Conservation (phyloP, 805 yeast species). For the Sugiyamaella floridensis region DNA sequence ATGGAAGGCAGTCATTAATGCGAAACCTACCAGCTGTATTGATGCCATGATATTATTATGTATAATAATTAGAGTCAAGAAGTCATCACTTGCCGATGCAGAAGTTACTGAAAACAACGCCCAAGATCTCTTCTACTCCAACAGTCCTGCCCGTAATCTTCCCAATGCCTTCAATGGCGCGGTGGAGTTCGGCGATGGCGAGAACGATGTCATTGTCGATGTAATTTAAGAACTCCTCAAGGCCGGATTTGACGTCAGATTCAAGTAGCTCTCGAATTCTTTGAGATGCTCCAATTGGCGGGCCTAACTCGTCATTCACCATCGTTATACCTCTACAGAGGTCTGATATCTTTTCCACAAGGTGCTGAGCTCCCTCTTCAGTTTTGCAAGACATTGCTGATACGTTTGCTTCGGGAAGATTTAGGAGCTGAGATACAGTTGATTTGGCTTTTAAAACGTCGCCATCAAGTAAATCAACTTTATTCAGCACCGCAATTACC, state of each 20-base stretch:
- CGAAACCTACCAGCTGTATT: background rate
- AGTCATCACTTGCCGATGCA: constrained; percentile 79
- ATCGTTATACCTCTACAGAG: constrained; percentile 47
- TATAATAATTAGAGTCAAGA: too few species aligned
- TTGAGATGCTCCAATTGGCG: constrained; percentile 64
- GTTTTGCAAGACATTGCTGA: constrained; percentile 52
- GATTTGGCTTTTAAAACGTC: background rate
- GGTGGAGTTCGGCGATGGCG: constrained; percentile 68
- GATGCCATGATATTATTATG: background rate
- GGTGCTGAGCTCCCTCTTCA: constrained; percentile 46
- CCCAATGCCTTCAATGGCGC: constrained; percentile 81
- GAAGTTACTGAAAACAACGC: constrained; percentile 83
- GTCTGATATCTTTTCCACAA: constrained; percentile 38
- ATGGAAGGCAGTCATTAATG: background rate
- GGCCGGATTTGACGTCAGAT: constrained; percentile 72
- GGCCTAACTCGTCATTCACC: constrained; percentile 28
- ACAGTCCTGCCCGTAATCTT: constrained; percentile 84
- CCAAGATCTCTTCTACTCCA: constrained; percentile 84
- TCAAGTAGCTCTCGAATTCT: constrained; percentile 67
- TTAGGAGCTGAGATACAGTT: constrained; percentile 11
- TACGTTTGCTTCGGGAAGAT: constrained; percentile 16
- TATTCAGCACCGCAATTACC: constrained; percentile 30
- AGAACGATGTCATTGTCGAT: constrained; percentile 54
- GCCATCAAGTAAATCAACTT: constrained; percentile 21
- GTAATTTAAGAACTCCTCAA: constrained; percentile 48